Percentiles rank a stretch among this genome's conserved stretches.
Evolutionary conservation across 73 alveolate genomes (phyloP).

Genomic region (Stentor coeruleus): DNA sequence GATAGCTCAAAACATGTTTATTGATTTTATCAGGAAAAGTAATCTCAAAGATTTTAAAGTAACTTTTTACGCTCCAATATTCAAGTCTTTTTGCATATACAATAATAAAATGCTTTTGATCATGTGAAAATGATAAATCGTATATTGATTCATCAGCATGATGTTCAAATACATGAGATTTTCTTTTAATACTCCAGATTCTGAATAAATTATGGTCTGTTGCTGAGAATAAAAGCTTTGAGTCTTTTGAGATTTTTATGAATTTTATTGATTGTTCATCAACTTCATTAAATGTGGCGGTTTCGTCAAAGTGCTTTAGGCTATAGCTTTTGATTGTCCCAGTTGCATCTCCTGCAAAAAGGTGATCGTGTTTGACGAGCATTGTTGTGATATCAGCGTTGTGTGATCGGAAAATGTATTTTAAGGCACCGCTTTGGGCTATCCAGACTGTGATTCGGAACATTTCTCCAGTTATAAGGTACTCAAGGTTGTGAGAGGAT

Average conservation of each 20-base stretch:
- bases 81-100: background rate
- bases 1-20: background rate
- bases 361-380: background rate
- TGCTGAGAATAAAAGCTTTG: background rate
- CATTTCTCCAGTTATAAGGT: background rate
- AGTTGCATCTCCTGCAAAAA: background rate
- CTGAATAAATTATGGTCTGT: too few species aligned
- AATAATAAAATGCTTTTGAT: too few species aligned
- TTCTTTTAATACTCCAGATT: too few species aligned
- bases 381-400: background rate
- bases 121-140: too few species aligned
- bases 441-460: background rate
- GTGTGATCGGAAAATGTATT: background rate
- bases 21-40: background rate
- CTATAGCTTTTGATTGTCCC: background rate
- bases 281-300: background rate
- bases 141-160: background rate
- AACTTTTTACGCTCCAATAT: background rate
- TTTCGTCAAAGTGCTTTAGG: background rate
- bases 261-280: background rate
- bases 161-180: background rate
- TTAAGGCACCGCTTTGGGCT: background rate
- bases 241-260: background rate
- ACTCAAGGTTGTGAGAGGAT: background rate
- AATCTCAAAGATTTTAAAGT: too few species aligned